Evolutionary conservation across 306 rosid species (phyloP).

Genomic region (Macrotyloma uniflorum): DNA sequence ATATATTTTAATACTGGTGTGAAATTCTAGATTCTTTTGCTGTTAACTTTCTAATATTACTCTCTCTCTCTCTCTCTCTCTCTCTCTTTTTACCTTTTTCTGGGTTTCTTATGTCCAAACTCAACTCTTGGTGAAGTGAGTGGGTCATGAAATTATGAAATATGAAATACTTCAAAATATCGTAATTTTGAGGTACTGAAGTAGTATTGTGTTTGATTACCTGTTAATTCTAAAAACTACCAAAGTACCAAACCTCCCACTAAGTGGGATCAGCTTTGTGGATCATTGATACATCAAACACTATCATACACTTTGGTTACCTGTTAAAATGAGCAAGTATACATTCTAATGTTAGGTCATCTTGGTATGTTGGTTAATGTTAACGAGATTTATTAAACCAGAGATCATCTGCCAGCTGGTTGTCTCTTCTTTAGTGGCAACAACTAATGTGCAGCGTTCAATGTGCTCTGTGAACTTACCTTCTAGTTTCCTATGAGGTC

Average conservation of each 20-base stretch:
- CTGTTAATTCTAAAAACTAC: background rate
- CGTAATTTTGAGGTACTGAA: constrained; percentile 20
- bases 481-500: background rate
- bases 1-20: background rate
- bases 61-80: background rate
- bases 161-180: background rate
- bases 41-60: background rate
- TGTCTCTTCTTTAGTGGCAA: background rate
- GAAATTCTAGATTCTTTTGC: constrained; percentile 15
- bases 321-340: background rate
- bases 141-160: constrained; percentile 15
- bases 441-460: background rate
- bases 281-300: background rate
- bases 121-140: constrained; percentile 6
- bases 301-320: background rate
- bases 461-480: background rate
- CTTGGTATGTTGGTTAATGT: constrained; percentile 20
- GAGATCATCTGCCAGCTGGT: background rate
- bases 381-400: background rate
- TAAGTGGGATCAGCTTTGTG: background rate
- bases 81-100: constrained; percentile 19
- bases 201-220: constrained; percentile 9
- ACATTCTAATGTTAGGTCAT: background rate
- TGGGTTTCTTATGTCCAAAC: background rate
- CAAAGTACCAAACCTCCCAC: background rate